Base-by-base conservation (phyloP, 2,329 filamentous ascomycete genomes). In the Trichoderma hamatum region DNA sequence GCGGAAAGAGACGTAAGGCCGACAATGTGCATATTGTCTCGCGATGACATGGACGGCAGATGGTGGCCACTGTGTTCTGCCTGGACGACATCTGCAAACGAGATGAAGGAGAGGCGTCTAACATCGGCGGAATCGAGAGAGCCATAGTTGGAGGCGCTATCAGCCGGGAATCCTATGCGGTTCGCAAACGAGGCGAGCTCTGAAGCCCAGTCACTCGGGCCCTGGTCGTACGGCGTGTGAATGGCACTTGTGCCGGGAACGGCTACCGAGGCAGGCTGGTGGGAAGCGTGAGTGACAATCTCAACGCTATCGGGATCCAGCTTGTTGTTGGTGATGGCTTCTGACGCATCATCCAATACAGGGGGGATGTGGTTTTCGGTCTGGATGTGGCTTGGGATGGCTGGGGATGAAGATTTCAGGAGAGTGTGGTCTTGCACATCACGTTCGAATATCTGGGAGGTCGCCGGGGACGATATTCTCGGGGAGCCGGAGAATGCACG, bases 321-420 rank as follows among this genome's bases (percentile, higher is more conserved):
- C 69, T 90, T 89, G 73, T 89, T 84, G 80, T 97, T 93, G 14
- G 95, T 97, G 75, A 98, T 97, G 69, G 94, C 94, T 75, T 94
- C 89, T 52, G 94, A 96, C 2, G 93, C 95, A 63, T 95, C 95
- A 78, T 97, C 93, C 59, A 98, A 85, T 14, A 96, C 94, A 0
- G 95, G 88, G 9, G 95, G 95, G 73, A 98, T 97, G 77, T 94
- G 88, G 81, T 98, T 94, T 79, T 98, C 95, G 9, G 93, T 97
- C 74, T 94, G 89, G 75, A 98, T 97, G 77, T 98, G 95, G 9
- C 92, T 90, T 3, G 95, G 95, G 71, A 97, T 96, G n/a, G 93
- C 92, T 0, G 92, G 90, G 3, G 92, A 95, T 71, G 86, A 89
- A 70, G 93, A 91, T 51, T 86, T 82, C n/a, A 88, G 80, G 3